phyloP scores from a whole-genome alignment of 768 basidiomycete genomes.

The Tricholoma hemisulphureum region DNA sequence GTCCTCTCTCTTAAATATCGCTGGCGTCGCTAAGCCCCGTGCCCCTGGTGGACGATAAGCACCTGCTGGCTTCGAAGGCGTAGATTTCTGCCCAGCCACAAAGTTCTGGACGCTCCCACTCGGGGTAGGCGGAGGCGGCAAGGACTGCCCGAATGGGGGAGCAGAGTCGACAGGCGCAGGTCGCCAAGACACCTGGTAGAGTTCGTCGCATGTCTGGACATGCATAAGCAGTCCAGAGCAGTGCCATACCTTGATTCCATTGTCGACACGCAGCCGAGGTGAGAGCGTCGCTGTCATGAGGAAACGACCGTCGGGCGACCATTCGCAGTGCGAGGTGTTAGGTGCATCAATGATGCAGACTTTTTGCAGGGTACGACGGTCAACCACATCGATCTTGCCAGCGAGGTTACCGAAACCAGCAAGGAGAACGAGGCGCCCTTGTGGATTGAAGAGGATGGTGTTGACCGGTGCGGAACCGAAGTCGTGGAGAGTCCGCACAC shows the following conservation, averaged over 20 bases:
- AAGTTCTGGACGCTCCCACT: slow-evolving; percentile 53
- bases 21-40: slow-evolving; percentile 82
- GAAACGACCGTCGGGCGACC: slow-evolving; percentile 92
- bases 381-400: slow-evolving; percentile 90
- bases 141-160: slow-evolving; percentile 61
- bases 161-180: slow-evolving; percentile 66
- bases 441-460: slow-evolving; percentile 92
- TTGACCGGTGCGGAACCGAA: slow-evolving; percentile 90
- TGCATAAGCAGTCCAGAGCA: slow-evolving; percentile 87
- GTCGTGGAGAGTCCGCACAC: slow-evolving; percentile 83
- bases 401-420: slow-evolving; percentile 98
- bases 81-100: slow-evolving; percentile 52
- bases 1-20: slow-evolving; percentile 89
- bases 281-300: slow-evolving; percentile 95
- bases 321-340: slow-evolving; percentile 92
- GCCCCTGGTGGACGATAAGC: slow-evolving; percentile 95
- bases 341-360: slow-evolving; percentile 82
- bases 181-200: slow-evolving; percentile 87
- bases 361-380: slow-evolving; percentile 82
- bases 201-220: slow-evolving; percentile 77
- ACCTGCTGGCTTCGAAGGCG: slow-evolving; percentile 66
- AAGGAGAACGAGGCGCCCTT: slow-evolving; percentile 81
- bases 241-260: slow-evolving; percentile 96
- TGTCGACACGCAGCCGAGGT: slow-evolving; percentile 93
- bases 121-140: slow-evolving; percentile 71